These are phyloP conservation scores for Rhizopogon vesiculosus DNA, from an alignment of 768 basidiomycete genomes.

Conservation along the genomic window DNA sequence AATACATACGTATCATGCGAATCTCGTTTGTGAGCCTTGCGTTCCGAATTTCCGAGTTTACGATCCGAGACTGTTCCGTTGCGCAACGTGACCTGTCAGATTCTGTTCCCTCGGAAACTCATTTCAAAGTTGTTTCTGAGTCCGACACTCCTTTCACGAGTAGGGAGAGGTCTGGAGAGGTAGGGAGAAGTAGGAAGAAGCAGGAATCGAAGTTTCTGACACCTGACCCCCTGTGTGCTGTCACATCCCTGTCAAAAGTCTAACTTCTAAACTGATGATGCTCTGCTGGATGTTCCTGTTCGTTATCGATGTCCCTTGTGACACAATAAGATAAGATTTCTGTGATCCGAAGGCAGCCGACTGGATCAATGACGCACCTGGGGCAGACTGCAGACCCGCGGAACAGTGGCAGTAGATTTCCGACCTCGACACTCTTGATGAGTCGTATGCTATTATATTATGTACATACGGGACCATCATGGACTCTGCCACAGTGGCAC, in stretches of 20 bases:
- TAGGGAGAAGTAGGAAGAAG: no score
- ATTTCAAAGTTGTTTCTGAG: no score
- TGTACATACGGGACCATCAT: background rate
- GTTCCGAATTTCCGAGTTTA: no score
- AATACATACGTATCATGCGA: no score
- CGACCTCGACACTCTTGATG: background rate
- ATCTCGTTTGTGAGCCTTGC: no score
- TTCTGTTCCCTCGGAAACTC: no score
- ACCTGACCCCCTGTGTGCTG: background rate
- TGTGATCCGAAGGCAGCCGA: constrained; percentile 22
- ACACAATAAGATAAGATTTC: constrained; percentile 21
- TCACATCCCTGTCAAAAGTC: background rate
- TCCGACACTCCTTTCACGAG: no score
- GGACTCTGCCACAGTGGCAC: background rate
- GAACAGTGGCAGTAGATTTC: background rate
- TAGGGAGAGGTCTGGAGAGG: no score
- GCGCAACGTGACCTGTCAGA: no score
- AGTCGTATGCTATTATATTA: background rate
- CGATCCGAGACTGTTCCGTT: no score
- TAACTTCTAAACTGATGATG: background rate
- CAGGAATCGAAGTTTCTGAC: no score
- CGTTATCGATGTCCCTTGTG: constrained; percentile 6
- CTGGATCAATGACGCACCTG: constrained; percentile 24
- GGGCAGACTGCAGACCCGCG: constrained; percentile 13
- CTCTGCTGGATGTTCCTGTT: background rate